Evolutionary conservation across 1,139 yeast species (phyloP), one percentile per base, ranked within the genome.

Genomic region (Magnusiomyces tetraspermus): DNA sequence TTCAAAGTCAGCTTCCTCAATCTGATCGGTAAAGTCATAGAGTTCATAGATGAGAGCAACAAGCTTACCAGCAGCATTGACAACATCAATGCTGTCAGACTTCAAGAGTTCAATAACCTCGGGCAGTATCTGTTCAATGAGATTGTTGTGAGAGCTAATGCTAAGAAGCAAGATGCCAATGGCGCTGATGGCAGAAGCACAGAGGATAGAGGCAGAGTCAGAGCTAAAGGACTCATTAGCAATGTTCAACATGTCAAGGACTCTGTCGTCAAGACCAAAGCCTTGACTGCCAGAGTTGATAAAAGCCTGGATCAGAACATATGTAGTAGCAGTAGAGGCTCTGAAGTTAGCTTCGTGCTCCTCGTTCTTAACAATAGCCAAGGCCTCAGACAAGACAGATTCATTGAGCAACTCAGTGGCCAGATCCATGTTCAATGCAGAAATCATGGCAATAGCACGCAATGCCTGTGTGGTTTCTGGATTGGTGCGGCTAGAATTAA

Each of bases 11-110:
- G 68, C 68, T 6, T 65, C 68, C 8, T 68, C 71, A n/a, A 63
- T 69, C 38, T 54, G 56, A 21, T 60, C 69, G 11, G 62, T 71
- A 60, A 80, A 82, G 43, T 74, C 73, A 61, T 72, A 82, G 17
- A 77, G 62, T 61, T 84, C 89, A 64, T 79, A 83, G 56, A 76
- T 73, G 41, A 84, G 71, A 0, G 84, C 92, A 57, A 82, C 71
- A 4, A 82, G 70, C 63, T 84, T 71, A 36, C 82, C 83, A 11
- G 81, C 77, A 37, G 89, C 79, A n/a, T 64, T 58, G 38, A 61
- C 58, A 8, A 69, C 59, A 11, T 63, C 64, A 1, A 51, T 48
- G 11, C 64, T 55, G 11, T 54, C 54, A 43, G 56, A 57, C 17
- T 60, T 63, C 36, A 69, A 57, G 46, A 67, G 59, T 26, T 64